These are phyloP conservation scores for Fraxinus velutina DNA, from an alignment of 305 asterid species.

Conservation along the genomic window DNA sequence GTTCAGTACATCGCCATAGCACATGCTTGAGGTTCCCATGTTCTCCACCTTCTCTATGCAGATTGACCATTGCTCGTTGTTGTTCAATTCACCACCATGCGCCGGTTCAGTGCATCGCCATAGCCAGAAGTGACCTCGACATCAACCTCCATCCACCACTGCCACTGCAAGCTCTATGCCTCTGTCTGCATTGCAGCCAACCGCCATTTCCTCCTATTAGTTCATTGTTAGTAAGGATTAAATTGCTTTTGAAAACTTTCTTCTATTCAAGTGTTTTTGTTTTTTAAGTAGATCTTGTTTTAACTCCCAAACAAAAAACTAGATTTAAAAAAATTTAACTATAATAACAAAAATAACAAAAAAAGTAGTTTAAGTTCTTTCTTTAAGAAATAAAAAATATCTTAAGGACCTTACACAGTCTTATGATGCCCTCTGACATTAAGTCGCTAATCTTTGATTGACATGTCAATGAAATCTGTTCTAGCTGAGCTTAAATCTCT, in stretches of 20 bases:
- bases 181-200: not conserved
- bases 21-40: not conserved
- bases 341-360: too few species aligned
- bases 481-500: too few species aligned
- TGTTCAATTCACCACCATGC: not conserved
- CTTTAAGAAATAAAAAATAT: too few species aligned
- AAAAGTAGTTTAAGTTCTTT: too few species aligned
- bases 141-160: not conserved
- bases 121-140: not conserved
- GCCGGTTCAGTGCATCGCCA: not conserved
- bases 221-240: not conserved
- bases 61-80: not conserved
- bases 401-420: too few species aligned
- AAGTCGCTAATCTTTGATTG: too few species aligned
- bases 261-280: not conserved
- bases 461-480: too few species aligned
- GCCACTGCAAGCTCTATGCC: not conserved
- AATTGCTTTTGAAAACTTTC: not conserved
- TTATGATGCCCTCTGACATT: too few species aligned
- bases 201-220: not conserved
- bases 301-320: not conserved
- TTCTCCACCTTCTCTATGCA: not conserved
- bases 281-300: not conserved
- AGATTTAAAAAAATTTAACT: not conserved
- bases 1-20: too few species aligned